Percentiles rank a stretch among this genome's conserved stretches.
phyloP scores from a whole-genome alignment of 2,329 filamentous ascomycete genomes.

The Trichophyton verrucosum region DNA sequence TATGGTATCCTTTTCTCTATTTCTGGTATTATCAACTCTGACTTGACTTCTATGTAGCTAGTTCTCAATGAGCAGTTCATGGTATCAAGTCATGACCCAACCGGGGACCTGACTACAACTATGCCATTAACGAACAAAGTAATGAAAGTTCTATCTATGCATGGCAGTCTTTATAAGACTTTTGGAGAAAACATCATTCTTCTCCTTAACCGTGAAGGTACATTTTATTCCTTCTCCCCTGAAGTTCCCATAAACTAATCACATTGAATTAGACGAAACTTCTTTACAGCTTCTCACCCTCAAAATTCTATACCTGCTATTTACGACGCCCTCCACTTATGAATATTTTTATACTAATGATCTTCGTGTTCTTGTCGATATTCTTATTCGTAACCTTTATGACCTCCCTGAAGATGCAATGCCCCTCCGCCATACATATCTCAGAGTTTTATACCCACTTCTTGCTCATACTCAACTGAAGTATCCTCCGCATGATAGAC shows the following conservation, averaged over 20 bases:
- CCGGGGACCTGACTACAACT: slow-evolving; percentile 25
- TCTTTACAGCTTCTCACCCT: slow-evolving; percentile 91
- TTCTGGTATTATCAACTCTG: slow-evolving; percentile 36
- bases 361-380: slow-evolving; percentile 81
- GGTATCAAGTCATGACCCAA: slow-evolving; percentile 53
- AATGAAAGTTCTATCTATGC: slow-evolving; percentile 73
- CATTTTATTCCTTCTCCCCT: not conserved
- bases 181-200: slow-evolving; percentile 98
- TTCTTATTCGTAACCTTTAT: slow-evolving; percentile 92
- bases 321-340: slow-evolving; percentile 80
- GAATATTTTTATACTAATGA: slow-evolving; percentile 99
- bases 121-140: slow-evolving; percentile 74
- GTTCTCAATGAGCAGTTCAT: slow-evolving; percentile 98
- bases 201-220: slow-evolving; percentile 78
- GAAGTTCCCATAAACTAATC: not conserved
- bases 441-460: slow-evolving; percentile 81
- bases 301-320: slow-evolving; percentile 88
- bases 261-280: slow-evolving; percentile 51
- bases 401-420: slow-evolving; percentile 73
- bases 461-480: slow-evolving; percentile 84
- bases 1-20: slow-evolving; percentile 35
- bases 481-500: slow-evolving; percentile 81
- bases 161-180: slow-evolving; percentile 73
- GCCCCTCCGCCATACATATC: slow-evolving; percentile 76
- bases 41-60: slow-evolving; percentile 44